Base-by-base conservation (phyloP, 495 filamentous ascomycete genomes). In the Penicillium nucicola region DNA sequence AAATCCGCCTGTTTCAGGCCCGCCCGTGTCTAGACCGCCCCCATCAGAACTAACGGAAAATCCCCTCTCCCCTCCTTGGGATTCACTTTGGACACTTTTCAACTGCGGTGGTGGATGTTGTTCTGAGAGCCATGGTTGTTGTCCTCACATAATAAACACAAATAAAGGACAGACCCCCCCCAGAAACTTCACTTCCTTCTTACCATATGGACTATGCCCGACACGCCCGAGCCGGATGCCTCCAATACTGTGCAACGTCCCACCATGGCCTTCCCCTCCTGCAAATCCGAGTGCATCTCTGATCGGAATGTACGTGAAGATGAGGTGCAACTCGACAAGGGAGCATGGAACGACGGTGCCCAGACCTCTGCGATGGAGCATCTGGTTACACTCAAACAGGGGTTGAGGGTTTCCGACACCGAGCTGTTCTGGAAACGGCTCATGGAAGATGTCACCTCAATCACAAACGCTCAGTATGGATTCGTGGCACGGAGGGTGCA, bases 401-500 rank as follows among this genome's bases (percentile, higher is more conserved):
- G 66, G 17, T 67, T 90, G 31, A 74, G 74, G 32, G 67, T 67
- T 23, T 68, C 81, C 33, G 73, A 78, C 22, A 77, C 79, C 4
- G 78, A 82, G 40, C 75, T 80, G 33, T 89, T 90, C 62, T 90
- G 85, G 86, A 72, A 70, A 50, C 65, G 79, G 33, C 60, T 89
- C 32, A 82, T 88, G 74, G 81, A 87, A 61, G 83, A 80, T 22
- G 72, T 89, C 57, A 79, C 85, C 28, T 72, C 69, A 11, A 81
- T 90, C 41, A 74, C 76, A 40, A 79, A 79, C 39, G 77, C 87
- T 12, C 87, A 92, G 60, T 88, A 83, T 69, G 79, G 78, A 3
- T 90, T 92, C 52, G 81, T 89, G 41, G 79, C 83, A 17, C 86
- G 87, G 50, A 69, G 83, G 39, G 80, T 87, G 33, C 72, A 83